Percentiles rank a stretch among this genome's conserved stretches.
Conservation (phyloP, 2,329 filamentous ascomycete genomes). For the Fusarium sp. region DNA sequence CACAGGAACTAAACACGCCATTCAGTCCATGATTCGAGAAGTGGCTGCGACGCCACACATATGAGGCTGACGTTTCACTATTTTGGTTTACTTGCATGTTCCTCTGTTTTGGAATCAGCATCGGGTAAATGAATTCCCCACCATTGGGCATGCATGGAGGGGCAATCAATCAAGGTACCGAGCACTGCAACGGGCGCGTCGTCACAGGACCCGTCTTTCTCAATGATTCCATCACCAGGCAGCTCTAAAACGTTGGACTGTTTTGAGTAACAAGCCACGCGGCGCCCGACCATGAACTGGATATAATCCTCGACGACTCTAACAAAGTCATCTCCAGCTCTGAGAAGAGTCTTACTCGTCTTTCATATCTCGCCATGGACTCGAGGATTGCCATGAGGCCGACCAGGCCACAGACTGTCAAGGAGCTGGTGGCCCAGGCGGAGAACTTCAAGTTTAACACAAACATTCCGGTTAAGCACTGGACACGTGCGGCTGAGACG, state of each 20-base stretch:
- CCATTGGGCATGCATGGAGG: constrained; percentile 36
- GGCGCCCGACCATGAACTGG: constrained; percentile 22
- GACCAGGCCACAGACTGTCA: constrained; percentile 71
- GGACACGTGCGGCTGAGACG: constrained; percentile 82
- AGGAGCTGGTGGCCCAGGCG: constrained; percentile 80
- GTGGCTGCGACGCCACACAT: not conserved
- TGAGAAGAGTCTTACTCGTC: not conserved
- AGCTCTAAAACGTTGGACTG: constrained; percentile 16
- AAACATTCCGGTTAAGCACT: constrained; percentile 79
- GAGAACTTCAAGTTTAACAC: constrained; percentile 83
- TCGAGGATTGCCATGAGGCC: constrained; percentile 45
- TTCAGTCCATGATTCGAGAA: constrained; percentile 19
- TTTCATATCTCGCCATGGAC: constrained; percentile 38
- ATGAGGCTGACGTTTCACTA: not conserved
- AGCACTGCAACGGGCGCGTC: constrained; percentile 11
- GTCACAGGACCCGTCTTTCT: constrained; percentile 28
- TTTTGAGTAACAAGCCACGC: constrained; percentile 14
- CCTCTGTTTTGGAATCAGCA: not conserved
- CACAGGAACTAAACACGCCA: constrained; percentile 33
- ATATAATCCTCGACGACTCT: constrained; percentile 24
- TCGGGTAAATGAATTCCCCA: constrained; percentile 26
- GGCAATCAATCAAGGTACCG: constrained; percentile 35
- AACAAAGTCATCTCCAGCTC: constrained; percentile 1
- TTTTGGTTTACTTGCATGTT: constrained; percentile 3
- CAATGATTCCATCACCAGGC: constrained; percentile 30